Conservation (phyloP, 2,329 filamentous ascomycete genomes). For the Pseudocercospora musae region DNA sequence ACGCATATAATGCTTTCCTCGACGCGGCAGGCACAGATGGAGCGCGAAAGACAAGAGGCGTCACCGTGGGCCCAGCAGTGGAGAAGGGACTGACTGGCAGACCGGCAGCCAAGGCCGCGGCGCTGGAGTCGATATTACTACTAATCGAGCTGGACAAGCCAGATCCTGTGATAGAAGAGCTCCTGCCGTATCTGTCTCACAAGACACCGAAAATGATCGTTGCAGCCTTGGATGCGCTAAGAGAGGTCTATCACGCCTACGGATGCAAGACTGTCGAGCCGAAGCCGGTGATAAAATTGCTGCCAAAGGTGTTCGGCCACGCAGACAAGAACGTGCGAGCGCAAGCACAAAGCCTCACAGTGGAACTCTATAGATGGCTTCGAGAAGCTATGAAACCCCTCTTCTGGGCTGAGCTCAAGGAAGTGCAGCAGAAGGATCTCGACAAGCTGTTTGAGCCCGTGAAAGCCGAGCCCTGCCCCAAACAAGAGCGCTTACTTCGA, state of each 20-base stretch:
- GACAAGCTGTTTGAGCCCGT: conserved; percentile 93
- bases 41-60: conserved; percentile 62
- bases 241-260: conserved; percentile 85
- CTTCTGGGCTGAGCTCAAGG: conserved; percentile 94
- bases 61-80: conserved; percentile 73
- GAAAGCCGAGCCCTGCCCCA: conserved; percentile 80
- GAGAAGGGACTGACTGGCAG: conserved; percentile 92
- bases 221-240: conserved; percentile 71
- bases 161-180: conserved; percentile 82
- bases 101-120: conserved; percentile 81
- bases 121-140: conserved; percentile 80
- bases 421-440: conserved; percentile 89
- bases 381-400: conserved; percentile 97
- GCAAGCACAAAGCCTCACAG: conserved; percentile 84
- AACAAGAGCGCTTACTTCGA: conserved; percentile 83
- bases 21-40: conserved; percentile 83
- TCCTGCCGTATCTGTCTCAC: conserved; percentile 76
- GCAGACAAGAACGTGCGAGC: conserved; percentile 97
- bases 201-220: conserved; percentile 89
- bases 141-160: conserved; percentile 87
- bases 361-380: conserved; percentile 95
- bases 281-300: conserved; percentile 79
- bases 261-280: conserved; percentile 93
- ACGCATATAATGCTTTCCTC: conserved; percentile 83
- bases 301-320: conserved; percentile 90